Evolutionary conservation across 2,329 filamentous ascomycete genomes (phyloP).

Genomic region (Aspergillus unguis): DNA sequence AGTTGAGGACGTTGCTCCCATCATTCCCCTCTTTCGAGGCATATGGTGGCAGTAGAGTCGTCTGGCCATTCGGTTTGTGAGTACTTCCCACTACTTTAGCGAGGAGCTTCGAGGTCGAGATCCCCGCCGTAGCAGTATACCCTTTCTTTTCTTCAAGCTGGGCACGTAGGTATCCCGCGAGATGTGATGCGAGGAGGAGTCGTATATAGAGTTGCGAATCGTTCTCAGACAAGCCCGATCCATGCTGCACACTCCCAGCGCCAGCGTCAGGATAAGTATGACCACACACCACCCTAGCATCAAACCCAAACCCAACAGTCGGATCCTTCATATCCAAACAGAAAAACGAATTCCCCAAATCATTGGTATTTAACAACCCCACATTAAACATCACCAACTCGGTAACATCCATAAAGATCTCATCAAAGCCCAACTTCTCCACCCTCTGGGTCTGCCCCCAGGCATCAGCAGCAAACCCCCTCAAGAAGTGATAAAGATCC

Average conservation of each 20-base stretch:
- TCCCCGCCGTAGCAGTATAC: slow-evolving; percentile 82
- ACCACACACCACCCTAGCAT: slow-evolving; percentile 67
- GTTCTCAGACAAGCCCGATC: slow-evolving; percentile 22
- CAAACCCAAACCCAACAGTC: slow-evolving; percentile 73
- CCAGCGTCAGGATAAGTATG: slow-evolving; percentile 51
- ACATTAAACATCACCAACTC: slow-evolving; percentile 83
- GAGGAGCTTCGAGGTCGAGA: slow-evolving; percentile 82
- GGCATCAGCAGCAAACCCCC: slow-evolving; percentile 52
- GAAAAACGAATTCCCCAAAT: slow-evolving; percentile 71
- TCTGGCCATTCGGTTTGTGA: slow-evolving; percentile 86
- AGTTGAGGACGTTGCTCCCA: slow-evolving; percentile 57
- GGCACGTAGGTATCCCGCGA: slow-evolving; percentile 70
- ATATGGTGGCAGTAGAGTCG: slow-evolving; percentile 70
- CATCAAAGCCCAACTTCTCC: slow-evolving; percentile 85
- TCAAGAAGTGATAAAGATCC: slow-evolving; percentile 69
- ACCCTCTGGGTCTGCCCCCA: slow-evolving; percentile 66
- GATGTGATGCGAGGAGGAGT: slow-evolving; percentile 73
- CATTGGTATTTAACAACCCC: slow-evolving; percentile 63
- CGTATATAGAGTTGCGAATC: slow-evolving; percentile 50
- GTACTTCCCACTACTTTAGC: slow-evolving; percentile 79
- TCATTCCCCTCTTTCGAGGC: slow-evolving; percentile 26
- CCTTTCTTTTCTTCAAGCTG: slow-evolving; percentile 72
- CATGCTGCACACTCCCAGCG: slow-evolving; percentile 4
- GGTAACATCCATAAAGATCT: slow-evolving; percentile 79
- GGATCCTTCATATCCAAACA: slow-evolving; percentile 70